These are phyloP conservation scores for Ceratobasidium theobromae DNA, from an alignment of 1,284 basidiomycete species.

Conservation along the genomic window DNA sequence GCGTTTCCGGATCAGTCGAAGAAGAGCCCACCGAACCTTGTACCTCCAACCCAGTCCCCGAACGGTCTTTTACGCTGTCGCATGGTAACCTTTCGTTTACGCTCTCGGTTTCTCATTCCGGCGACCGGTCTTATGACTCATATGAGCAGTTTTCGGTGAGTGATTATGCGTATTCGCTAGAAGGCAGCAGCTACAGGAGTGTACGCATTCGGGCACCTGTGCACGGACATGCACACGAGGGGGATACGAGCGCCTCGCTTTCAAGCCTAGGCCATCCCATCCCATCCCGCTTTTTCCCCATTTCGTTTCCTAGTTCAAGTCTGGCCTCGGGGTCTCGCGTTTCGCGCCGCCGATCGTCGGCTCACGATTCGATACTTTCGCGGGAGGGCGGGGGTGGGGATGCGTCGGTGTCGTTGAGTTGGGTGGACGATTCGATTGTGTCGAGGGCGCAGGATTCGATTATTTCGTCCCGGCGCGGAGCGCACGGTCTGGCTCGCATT, in stretches of 20 bases:
- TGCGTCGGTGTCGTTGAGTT: constrained; percentile 37
- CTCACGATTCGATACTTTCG: constrained; percentile 45
- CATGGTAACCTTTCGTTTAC: not conserved
- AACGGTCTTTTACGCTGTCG: too few relatives aligned
- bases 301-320: constrained; percentile 59
- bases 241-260: constrained; percentile 58
- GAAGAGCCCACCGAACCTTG: constrained; percentile 40
- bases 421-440: constrained; percentile 38
- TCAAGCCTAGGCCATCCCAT: constrained; percentile 77
- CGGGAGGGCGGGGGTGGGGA: too few relatives aligned
- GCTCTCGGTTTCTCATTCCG: constrained; percentile 10
- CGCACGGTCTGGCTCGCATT: constrained; percentile 40
- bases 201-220: constrained; percentile 49
- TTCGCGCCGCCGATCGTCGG: constrained; percentile 11
- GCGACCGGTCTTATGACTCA: constrained; percentile 39
- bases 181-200: constrained; percentile 34
- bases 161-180: constrained; percentile 44
- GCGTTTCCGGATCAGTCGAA: constrained; percentile 38
- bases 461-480: constrained; percentile 43
- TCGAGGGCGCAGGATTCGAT: constrained; percentile 36
- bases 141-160: constrained; percentile 46
- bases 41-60: too few relatives aligned
- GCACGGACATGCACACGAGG: constrained; percentile 54
- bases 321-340: constrained; percentile 13
- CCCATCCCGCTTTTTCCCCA: constrained; percentile 61